Base-by-base conservation (phyloP, 306 rosid species). In the Luffa acutangula region DNA sequence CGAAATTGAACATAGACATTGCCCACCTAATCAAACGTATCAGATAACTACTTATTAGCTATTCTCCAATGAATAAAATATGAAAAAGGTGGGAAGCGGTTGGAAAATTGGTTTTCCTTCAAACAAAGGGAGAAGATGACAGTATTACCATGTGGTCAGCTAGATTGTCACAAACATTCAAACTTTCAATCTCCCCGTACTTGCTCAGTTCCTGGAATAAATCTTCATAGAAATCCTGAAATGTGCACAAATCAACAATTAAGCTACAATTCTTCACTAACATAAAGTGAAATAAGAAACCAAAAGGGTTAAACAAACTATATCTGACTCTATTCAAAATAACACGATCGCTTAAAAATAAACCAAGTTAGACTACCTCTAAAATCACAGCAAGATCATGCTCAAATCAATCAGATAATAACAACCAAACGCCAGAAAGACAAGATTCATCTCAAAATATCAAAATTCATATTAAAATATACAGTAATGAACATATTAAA, bases 1-100 rank as follows among this genome's bases (percentile, higher is more conserved):
- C 89, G 76, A 75, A 89, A 91, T 85, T 91, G 96, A 80, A 86
- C 91, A 15, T 91, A 91, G 43, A 91, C 96, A 84, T 91, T 89
- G 14, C 96, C 96, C 34, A 91, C 94, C 94, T 90, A 80, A 62
- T 56, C 81, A 81, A 54, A 43, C 4, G 7, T n/a, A 78, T 21
- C 14, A 69, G 48, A 62, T 52, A 6, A 39, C 45, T 48, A 41
- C 2, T 31, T 21, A 37, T 41, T 13, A 67, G 33, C 52, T 67
- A 39, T 39, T 39, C 75, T 67, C n/a, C 52, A 67, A 69, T 51
- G 52, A 7, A 53, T n/a, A 66, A 37, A 3, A 33, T 11, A 20
- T 1, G 3, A 0, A 33, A 17, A 39, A 63, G 20, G 5, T 34
- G 52, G 45, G 20, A 70, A 14, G 54, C 14, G 33, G 20, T 42